Base-by-base conservation (phyloP, 805 yeast genomes). In the Geotrichum ghanense region DNA sequence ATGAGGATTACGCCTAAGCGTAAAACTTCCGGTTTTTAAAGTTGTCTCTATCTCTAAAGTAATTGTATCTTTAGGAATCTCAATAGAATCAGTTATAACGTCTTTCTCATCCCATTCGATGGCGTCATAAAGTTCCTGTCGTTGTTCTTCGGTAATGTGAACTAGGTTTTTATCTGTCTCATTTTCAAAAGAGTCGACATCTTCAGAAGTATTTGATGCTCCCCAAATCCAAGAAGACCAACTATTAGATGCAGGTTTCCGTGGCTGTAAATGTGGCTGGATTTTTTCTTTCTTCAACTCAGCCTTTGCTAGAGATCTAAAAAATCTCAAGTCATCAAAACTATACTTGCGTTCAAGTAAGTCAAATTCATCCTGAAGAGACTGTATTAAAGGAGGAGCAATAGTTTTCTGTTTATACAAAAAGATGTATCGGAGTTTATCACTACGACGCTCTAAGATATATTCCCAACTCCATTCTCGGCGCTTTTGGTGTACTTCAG, bases 401-500 rank as follows among this genome's bases (percentile, higher is more conserved):
- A 22, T 21, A 22, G 42, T 39, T 22, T 21, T 39, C 47, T 65
- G 56, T 52, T 77, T 81, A 86, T 89, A 90, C 0, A 86, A 65
- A 12, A 59, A 59, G 16, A 83, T 72, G 62, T 92, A 92, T 1
- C 68, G 64, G 45, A 72, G 75, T 56, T 96, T 70, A 58, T 83
- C 79, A 50, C 84, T 84, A 52, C 94, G 69, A 57, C 95, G 73
- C 43, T 70, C 72, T 43, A 75, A 74, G 54, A 90, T 77, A 57
- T 75, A 75, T 2, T 74, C 92, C 98, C 98, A 94, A 27, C 87
- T 79, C 94, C 95, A 85, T 56, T 75, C 77, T 54, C 79, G 74
- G 59, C 84, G 78, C 56, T 74, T 77, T 49, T 86, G 92, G 56
- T 84, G 95, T 35, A 92, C 80, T 58, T 88, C 95, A 48, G 78